These are phyloP conservation scores for Calamus simplicifolius DNA, from an alignment of 176 grass and related monocot species.

Conservation along the genomic window DNA sequence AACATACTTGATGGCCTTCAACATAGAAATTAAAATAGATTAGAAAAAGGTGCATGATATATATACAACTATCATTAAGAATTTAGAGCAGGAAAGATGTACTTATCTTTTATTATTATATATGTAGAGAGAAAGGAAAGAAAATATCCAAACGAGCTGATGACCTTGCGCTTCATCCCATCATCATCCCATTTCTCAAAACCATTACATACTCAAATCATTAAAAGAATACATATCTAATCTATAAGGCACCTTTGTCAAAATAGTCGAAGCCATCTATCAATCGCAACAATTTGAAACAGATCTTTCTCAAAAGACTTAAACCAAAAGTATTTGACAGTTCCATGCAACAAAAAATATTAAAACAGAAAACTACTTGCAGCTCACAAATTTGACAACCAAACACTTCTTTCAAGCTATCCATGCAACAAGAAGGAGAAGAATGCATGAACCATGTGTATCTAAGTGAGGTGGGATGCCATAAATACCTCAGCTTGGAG, in stretches of 20 bases:
- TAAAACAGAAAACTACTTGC: neutral
- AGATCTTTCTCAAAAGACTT: neutral
- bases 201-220: neutral
- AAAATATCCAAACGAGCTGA: too few relatives aligned
- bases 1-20: too few relatives aligned
- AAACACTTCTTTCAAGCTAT: neutral
- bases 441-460: neutral
- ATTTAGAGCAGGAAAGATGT: too few relatives aligned
- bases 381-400: neutral
- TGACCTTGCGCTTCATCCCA: too few relatives aligned
- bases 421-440: neutral
- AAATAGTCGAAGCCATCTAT: neutral
- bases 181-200: neutral
- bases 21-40: too few relatives aligned
- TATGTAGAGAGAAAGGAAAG: too few relatives aligned
- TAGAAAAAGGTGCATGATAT: too few relatives aligned
- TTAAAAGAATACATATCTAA: neutral
- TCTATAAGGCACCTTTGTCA: neutral
- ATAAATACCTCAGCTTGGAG: slow-evolving; percentile 12
- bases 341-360: neutral
- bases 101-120: too few relatives aligned
- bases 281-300: too few relatives aligned
- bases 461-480: neutral
- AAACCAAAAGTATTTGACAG: too few relatives aligned
- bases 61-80: too few relatives aligned